phyloP scores from a whole-genome alignment of 1,139 yeast species.

The Hemisphaericaspora lyxosophila region DNA sequence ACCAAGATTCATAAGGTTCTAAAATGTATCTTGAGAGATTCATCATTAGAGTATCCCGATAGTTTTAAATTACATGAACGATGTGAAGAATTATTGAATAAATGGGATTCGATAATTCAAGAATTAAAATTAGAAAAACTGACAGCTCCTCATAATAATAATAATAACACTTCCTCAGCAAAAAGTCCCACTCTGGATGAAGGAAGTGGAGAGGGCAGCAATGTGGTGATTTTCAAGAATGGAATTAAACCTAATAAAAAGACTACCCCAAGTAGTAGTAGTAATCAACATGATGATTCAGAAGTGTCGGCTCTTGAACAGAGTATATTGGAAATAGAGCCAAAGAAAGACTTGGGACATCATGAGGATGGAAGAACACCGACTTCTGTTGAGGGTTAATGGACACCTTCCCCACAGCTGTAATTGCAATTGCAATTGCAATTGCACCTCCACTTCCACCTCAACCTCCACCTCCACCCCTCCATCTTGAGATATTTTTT shows the following conservation, averaged over 20 bases:
- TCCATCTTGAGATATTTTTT: no score
- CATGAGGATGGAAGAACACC: conserved; percentile 9
- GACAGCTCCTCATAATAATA: conserved; percentile 9
- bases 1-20: conserved; percentile 56
- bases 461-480: no score
- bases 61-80: conserved; percentile 50
- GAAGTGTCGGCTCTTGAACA: conserved; percentile 28
- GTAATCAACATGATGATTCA: conserved; percentile 36
- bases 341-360: conserved; percentile 8
- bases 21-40: conserved; percentile 46
- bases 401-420: not conserved
- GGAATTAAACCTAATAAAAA: not conserved
- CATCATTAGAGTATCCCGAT: conserved; percentile 42
- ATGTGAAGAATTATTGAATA: conserved; percentile 41
- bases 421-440: not conserved
- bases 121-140: conserved; percentile 36
- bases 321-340: conserved; percentile 17
- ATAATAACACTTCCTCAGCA: conserved; percentile 6
- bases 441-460: no score
- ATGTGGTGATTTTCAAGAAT: conserved; percentile 1
- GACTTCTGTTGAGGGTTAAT: conserved; percentile 6
- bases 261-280: conserved; percentile 3
- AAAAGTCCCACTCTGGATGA: not conserved
- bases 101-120: conserved; percentile 45
- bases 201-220: not conserved